Conservation (phyloP, 768 basidiomycete species). For the Pleurotus platypus region DNA sequence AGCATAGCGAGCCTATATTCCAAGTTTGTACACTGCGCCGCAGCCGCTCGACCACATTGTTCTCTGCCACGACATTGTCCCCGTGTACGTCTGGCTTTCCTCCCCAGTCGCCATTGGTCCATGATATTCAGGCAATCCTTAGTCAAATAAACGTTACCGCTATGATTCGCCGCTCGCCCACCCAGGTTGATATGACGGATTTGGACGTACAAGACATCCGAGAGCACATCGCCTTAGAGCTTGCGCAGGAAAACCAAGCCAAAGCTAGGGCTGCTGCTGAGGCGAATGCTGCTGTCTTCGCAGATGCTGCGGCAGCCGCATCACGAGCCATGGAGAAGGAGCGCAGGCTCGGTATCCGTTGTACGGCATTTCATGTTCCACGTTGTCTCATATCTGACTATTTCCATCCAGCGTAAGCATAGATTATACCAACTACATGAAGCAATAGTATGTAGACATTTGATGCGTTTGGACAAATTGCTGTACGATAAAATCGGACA, state of each 20-base stretch:
- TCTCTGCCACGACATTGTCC: conserved; percentile 11
- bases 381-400: too few species aligned
- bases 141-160: not conserved
- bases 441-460: too few species aligned
- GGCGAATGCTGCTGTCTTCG: not conserved
- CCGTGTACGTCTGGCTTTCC: not conserved
- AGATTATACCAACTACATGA: not conserved
- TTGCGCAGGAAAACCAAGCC: conserved; percentile 24
- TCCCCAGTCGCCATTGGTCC: too few species aligned
- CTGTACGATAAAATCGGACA: not conserved
- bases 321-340: conserved; percentile 3
- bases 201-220: conserved; percentile 77
- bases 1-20: not conserved
- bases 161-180: conserved; percentile 78
- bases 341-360: conserved; percentile 2
- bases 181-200: conserved; percentile 73
- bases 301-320: conserved; percentile 4
- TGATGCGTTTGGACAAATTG: not conserved
- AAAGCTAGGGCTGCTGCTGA: not conserved
- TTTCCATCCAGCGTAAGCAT: not conserved
- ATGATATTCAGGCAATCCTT: too few species aligned
- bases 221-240: conserved; percentile 51
- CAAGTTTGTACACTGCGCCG: conserved; percentile 9
- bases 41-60: conserved; percentile 12
- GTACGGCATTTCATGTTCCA: not conserved